phyloP scores from a whole-genome alignment of 129 eudicot species.

The Lactuca sativa region DNA sequence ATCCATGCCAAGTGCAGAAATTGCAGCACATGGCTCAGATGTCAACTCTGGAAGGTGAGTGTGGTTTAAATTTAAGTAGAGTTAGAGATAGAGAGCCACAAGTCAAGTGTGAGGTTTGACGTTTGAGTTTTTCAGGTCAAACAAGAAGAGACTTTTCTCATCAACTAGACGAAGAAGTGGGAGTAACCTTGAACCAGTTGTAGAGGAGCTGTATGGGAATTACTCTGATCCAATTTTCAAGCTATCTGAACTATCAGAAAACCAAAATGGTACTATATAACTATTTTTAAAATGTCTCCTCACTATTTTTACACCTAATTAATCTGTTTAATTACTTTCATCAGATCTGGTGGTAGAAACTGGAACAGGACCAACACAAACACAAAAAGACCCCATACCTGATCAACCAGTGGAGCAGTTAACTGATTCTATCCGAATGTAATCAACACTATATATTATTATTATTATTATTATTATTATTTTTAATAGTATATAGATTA shows the following conservation, averaged over 20 bases:
- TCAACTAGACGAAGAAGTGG: slow-evolving; percentile 53
- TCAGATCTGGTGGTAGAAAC: slow-evolving; percentile 73
- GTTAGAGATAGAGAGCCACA: background rate
- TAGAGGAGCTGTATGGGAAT: slow-evolving; percentile 58
- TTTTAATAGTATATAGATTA: background rate
- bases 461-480: slow-evolving; percentile 7
- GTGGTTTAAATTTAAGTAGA: background rate
- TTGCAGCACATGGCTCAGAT: slow-evolving; percentile 40
- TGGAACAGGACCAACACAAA: slow-evolving; percentile 85
- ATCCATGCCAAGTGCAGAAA: slow-evolving; percentile 65
- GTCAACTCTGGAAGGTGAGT: slow-evolving; percentile 69
- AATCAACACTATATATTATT: slow-evolving; percentile 5
- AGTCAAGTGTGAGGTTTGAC: background rate
- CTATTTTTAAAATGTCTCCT: too few relatives aligned
- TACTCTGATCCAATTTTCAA: slow-evolving; percentile 52
- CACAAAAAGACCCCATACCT: slow-evolving; percentile 45
- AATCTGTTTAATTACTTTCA: slow-evolving; percentile 10
- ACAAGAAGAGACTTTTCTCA: slow-evolving; percentile 61
- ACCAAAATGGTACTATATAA: slow-evolving; percentile 41
- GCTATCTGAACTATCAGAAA: slow-evolving; percentile 47
- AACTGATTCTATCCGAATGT: slow-evolving; percentile 61
- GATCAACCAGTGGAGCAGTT: slow-evolving; percentile 57
- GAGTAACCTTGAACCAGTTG: slow-evolving; percentile 68
- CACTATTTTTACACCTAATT: background rate
- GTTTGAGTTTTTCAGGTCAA: slow-evolving; percentile 37